Evolutionary conservation across 2,329 filamentous ascomycete genomes (phyloP).

Genomic region (Claviceps cyperi): DNA sequence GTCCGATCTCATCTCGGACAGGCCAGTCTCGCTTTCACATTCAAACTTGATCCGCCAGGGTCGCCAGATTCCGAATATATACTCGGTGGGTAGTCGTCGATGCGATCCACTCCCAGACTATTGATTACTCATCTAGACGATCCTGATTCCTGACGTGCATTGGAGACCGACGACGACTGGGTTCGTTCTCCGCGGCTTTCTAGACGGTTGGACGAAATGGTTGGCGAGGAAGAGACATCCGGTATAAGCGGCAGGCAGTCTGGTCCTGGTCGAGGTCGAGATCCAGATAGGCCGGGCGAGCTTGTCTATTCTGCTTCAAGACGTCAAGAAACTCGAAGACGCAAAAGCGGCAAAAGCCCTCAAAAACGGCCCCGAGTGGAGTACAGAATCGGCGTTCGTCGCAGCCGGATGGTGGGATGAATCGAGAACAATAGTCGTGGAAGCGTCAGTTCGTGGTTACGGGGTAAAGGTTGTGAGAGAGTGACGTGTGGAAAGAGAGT

Average conservation of each 20-base stretch:
- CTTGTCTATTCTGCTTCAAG: neutral
- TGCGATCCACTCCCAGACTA: neutral
- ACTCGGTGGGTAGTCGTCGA: neutral
- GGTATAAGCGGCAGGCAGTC: neutral
- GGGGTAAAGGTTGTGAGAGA: neutral
- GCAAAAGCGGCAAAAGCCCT: neutral
- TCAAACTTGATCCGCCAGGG: neutral
- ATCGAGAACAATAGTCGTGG: neutral
- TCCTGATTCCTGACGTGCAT: constrained; percentile 1
- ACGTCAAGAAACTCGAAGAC: neutral
- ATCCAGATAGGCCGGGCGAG: neutral
- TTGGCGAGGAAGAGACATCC: neutral
- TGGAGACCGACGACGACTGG: neutral
- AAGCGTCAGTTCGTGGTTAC: neutral
- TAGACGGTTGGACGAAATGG: neutral
- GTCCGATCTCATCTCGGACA: constrained; percentile 4
- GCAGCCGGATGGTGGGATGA: neutral
- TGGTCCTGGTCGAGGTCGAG: neutral
- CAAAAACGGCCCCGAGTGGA: neutral
- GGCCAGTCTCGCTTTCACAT: neutral
- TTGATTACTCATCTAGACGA: neutral
- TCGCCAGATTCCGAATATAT: neutral
- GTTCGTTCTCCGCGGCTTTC: neutral
- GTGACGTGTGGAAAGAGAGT: neutral
- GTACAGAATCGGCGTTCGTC: neutral